Base-by-base conservation (phyloP, 441 rosid genomes). In the Adansonia madagascariensis region DNA sequence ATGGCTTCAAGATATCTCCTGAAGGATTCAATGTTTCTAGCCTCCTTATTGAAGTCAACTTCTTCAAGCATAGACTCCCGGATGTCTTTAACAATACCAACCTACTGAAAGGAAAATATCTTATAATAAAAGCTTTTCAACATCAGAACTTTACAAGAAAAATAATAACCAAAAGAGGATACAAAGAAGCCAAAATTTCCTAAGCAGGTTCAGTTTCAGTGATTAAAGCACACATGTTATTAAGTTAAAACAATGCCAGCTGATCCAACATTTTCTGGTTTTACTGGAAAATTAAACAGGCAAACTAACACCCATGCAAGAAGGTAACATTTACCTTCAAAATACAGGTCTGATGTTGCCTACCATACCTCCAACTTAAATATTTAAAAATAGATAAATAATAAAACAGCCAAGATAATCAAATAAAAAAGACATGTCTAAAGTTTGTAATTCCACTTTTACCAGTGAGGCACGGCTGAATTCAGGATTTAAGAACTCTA, bases 11-110 rank as follows among this genome's bases (percentile, higher is more conserved):
- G 88, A 88, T 96, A 96, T 82, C 87, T 88, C 87, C 89, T 86
- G 71, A 96, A 96, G 76, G 94, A 74, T 75, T 91, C 97, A 43
- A 94, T 86, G 53, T 94, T 96, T 79, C 84, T 80, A 82, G 97
- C 97, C 83, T 96, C 99, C 91, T 96, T 94, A 67, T 85, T 77
- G 84, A 96, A 96, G 86, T 96, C 94, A 73, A 94, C 98, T 89
- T 96, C 99, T 88, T 96, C 98, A 76, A 96, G 97, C 99, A 96
- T 91, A 57, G 99, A 92, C 66, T 89, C 97, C 64, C 98, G 86
- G 79, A 94, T 96, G 84, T 96, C 99, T 80, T 91, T 87, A 76
- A 96, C 92, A 82, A 96, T 87, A 82, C 89, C 94, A 75, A 96
- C 98, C 99, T 94, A 81, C 79, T 65, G 72, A 84, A 74, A 69